A percentile compares a stretch with the other conserved stretches of the same genome.
Evolutionary conservation across 495 filamentous ascomycete genomes (phyloP).

Genomic region (Diplogelasinospora grovesii): DNA sequence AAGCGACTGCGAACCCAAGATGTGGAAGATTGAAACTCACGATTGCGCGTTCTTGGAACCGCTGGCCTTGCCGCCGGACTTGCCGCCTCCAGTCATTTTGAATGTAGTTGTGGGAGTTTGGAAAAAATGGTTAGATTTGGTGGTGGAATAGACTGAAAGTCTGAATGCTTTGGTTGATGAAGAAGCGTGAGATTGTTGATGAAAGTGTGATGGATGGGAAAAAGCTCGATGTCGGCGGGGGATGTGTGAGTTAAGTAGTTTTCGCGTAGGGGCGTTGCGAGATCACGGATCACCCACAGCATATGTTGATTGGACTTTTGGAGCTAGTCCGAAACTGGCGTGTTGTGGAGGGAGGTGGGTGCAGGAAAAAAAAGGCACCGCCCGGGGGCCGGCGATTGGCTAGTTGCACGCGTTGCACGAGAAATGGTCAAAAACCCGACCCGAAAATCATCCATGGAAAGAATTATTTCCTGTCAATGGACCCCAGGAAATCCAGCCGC

Average conservation of each 20-base stretch:
- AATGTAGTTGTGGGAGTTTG: constrained; percentile 35
- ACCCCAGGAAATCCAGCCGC: background rate
- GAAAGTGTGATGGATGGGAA: constrained; percentile 29
- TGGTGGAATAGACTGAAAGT: constrained; percentile 17
- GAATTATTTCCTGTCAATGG: too few relatives aligned
- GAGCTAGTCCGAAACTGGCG: constrained; percentile 36
- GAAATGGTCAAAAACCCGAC: background rate
- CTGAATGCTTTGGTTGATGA: constrained; percentile 13
- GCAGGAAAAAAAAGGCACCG: constrained; percentile 13
- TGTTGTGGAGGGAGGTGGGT: constrained; percentile 8
- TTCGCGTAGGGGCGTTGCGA: constrained; percentile 42
- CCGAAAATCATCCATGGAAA: constrained; percentile 6
- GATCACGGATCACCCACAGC: constrained; percentile 39
- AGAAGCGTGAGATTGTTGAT: constrained; percentile 27
- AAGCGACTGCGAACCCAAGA: constrained; percentile 2
- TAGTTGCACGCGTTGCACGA: background rate
- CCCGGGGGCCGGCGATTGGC: constrained; percentile 13
- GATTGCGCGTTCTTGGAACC: constrained; percentile 96
- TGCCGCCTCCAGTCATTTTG: constrained; percentile 98
- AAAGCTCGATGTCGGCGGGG: constrained; percentile 36
- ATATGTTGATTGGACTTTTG: constrained; percentile 28
- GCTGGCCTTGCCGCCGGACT: constrained; percentile 97
- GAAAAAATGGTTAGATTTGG: constrained; percentile 21
- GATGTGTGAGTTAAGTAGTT: constrained; percentile 46
- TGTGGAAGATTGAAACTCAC: constrained; percentile 48